Percentiles rank a stretch among this genome's conserved stretches.
Evolutionary conservation across 495 filamentous ascomycete genomes (phyloP).

Genomic region (Viridothelium virens): DNA sequence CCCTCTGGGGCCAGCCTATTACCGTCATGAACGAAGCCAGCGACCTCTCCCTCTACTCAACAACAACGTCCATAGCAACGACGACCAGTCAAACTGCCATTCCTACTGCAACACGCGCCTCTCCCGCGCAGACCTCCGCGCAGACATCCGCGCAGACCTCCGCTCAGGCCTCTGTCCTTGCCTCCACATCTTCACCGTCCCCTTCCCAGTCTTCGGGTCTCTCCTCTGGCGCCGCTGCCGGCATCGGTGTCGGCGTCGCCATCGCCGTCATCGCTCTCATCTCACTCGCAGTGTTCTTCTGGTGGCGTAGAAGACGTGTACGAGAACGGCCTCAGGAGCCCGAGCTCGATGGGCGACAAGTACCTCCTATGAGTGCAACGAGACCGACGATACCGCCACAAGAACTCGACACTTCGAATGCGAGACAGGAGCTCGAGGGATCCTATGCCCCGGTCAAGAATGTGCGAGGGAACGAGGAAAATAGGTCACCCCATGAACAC

Average conservation of each 20-base stretch:
- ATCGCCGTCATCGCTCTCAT: background rate
- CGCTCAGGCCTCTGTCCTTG: too few relatives aligned
- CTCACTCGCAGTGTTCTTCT: background rate
- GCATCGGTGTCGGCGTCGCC: background rate
- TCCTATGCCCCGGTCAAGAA: background rate
- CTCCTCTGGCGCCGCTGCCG: background rate
- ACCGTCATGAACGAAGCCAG: constrained; percentile 6
- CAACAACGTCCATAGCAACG: background rate
- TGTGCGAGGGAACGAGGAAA: too few relatives aligned
- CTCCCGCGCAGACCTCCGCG: background rate
- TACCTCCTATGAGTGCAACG: background rate
- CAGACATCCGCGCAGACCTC: too few relatives aligned
- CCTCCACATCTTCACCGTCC: too few relatives aligned
- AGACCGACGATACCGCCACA: background rate
- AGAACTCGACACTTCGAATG: background rate
- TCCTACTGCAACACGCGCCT: background rate
- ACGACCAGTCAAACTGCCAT: background rate
- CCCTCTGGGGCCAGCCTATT: background rate
- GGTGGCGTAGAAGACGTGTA: background rate
- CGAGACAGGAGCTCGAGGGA: background rate
- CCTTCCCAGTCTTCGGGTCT: background rate
- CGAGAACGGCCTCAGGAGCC: background rate
- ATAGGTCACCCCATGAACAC: too few relatives aligned
- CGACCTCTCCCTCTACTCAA: background rate
- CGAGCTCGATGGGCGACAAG: background rate